Percentiles rank a stretch among this genome's conserved stretches.
These are phyloP conservation scores for Penicillium desertorum DNA, from an alignment of 495 filamentous ascomycete species.

Conservation along the genomic window DNA sequence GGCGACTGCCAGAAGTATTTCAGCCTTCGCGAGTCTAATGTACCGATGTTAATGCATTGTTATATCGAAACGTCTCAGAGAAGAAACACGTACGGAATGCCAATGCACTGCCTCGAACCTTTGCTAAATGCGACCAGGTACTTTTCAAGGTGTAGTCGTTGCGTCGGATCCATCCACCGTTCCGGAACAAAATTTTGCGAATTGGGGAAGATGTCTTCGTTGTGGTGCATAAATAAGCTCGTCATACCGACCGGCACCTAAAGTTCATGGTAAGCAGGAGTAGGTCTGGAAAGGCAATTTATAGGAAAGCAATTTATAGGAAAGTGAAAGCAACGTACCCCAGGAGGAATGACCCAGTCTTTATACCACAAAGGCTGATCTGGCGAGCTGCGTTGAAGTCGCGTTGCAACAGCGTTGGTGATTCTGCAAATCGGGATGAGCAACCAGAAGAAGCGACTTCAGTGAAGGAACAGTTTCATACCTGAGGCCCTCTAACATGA, in stretches of 20 bases:
- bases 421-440: constrained; percentile 16
- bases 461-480: background rate
- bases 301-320: background rate
- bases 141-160: constrained; percentile 40
- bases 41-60: background rate
- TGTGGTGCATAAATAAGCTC: constrained; percentile 41
- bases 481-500: constrained; percentile 38
- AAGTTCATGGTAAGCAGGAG: background rate
- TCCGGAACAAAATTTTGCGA: constrained; percentile 43
- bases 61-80: background rate
- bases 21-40: constrained; percentile 34
- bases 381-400: constrained; percentile 37
- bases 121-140: constrained; percentile 50
- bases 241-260: constrained; percentile 46
- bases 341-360: constrained; percentile 49
- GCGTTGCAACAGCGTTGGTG: constrained; percentile 33
- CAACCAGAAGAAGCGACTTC: background rate
- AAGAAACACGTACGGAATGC: constrained; percentile 40
- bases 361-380: constrained; percentile 36
- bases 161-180: constrained; percentile 38
- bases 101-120: constrained; percentile 50
- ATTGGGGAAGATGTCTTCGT: constrained; percentile 42
- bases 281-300: no score
- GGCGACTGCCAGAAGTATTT: constrained; percentile 32
- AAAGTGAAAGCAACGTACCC: constrained; percentile 17